Base-by-base conservation (phyloP, 108 stramenopile species). In the Seminavis robusta region DNA sequence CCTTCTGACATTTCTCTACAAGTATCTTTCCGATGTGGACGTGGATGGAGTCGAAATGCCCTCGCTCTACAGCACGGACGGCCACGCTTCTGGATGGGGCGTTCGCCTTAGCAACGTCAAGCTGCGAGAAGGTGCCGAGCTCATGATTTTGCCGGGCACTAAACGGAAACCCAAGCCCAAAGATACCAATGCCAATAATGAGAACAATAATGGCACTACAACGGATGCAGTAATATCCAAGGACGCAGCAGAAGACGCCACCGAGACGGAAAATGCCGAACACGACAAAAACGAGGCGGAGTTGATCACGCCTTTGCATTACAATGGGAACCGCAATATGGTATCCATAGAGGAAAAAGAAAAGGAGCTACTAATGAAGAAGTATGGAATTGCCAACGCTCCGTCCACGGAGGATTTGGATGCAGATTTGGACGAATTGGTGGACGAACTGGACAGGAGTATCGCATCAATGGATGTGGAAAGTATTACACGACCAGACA, bases 41-140 rank as follows among this genome's bases (percentile, higher is more conserved):
- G 77, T 90, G 8, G 84, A 90, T 41, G 81, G 84, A 21, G 82
- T 90, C 10, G 62, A 65, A 4, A 46, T 77, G 62, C 74, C 73
- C 25, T 66, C 69, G 23, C 47, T 81, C 1, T 69, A 64, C 37
- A 30, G 25, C 29, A 31, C 31, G 3, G 56, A 49, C 38, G 46
- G 63, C 17, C 46, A 55, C 46, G n/a, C 48, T 5, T 55, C 70
- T 42, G 88, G 88, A 34, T 90, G 88, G 88, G 88, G 84, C 29
- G 84, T 90, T 6, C 71, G 83, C 41, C 60, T 90, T 5, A 82
- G 70, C 29, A 90, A 90, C 68, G 88, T 90, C 25, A 75, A 81
- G 63, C 61, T 90, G 46, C 77, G 88, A 15, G 80, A 84, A 43
- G 88, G 88, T 34, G 81, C 84, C 44, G 67, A 84, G 52, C 55